A percentile compares a stretch with the other conserved stretches of the same genome.
Evolutionary conservation across 2,329 filamentous ascomycete species (phyloP).

Genomic region (Boeremia exigua): DNA sequence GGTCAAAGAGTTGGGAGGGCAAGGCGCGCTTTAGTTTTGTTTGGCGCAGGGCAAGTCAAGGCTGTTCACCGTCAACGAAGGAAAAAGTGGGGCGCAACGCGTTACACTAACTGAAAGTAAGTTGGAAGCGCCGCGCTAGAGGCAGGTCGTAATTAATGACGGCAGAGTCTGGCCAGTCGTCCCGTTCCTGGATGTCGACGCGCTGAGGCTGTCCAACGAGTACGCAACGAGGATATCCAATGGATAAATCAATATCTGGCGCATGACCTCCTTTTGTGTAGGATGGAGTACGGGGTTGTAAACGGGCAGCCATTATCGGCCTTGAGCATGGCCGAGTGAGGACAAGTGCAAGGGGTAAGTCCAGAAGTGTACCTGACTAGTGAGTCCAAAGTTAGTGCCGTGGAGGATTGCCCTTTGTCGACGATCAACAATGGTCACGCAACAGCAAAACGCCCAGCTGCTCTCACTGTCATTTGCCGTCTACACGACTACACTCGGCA

Average conservation of each 20-base stretch:
- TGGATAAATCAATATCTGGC: constrained; percentile 1
- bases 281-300: background rate
- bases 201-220: constrained; percentile 8
- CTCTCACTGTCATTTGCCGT: constrained; percentile 7
- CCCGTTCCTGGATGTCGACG: constrained; percentile 11
- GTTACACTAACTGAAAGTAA: constrained; percentile 10
- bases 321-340: constrained; percentile 5
- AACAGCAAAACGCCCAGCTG: constrained; percentile 1
- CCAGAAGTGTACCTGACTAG: constrained; percentile 13
- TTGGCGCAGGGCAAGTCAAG: constrained; percentile 26
- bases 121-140: constrained; percentile 16
- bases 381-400: constrained; percentile 12
- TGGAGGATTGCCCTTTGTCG: constrained; percentile 15
- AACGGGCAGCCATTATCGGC: constrained; percentile 10
- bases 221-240: constrained; percentile 12
- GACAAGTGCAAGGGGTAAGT: constrained; percentile 18
- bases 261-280: constrained; percentile 11
- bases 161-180: constrained; percentile 20
- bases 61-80: constrained; percentile 25
- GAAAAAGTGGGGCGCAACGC: constrained; percentile 11
- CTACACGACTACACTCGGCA: constrained; percentile 8
- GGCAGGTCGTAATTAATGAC: constrained; percentile 14
- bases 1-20: constrained; percentile 21
- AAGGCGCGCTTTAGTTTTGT: constrained; percentile 26
- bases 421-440: constrained; percentile 12